A percentile compares a stretch with the other conserved stretches of the same genome.
Evolutionary conservation across 2,329 filamentous ascomycete species (phyloP).

Genomic region (Cladophialophora exuberans): DNA sequence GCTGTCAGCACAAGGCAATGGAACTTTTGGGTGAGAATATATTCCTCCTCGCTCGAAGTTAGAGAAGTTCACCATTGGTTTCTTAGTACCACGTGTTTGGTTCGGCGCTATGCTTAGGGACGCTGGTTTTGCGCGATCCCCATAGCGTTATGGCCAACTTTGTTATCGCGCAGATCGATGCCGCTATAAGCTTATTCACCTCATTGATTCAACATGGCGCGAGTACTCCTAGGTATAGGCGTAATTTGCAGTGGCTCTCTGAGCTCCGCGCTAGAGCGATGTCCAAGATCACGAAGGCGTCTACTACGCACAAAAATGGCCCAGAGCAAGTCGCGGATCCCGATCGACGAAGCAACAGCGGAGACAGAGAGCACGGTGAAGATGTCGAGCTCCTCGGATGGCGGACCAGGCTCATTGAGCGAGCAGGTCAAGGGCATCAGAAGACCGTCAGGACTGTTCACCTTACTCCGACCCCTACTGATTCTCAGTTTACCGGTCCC

Average conservation of each 20-base stretch:
- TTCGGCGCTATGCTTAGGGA: conserved; percentile 20
- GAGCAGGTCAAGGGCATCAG: conserved; percentile 10
- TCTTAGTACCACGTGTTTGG: conserved; percentile 15
- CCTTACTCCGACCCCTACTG: conserved; percentile 1
- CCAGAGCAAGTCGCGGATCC: neutral
- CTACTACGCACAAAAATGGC: neutral
- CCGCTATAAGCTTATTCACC: conserved; percentile 16
- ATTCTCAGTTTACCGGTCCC: conserved; percentile 1
- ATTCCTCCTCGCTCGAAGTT: neutral
- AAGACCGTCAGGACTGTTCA: conserved; percentile 16
- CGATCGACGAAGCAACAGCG: neutral
- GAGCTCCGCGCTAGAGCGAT: conserved; percentile 14
- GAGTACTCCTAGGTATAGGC: conserved; percentile 8
- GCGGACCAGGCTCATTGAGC: conserved; percentile 22
- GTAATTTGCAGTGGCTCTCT: conserved; percentile 16
- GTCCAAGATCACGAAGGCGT: conserved; percentile 11
- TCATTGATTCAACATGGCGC: conserved; percentile 12
- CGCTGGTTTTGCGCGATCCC: conserved; percentile 14
- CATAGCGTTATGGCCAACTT: conserved; percentile 13
- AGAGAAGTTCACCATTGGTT: neutral
- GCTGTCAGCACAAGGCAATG: conserved; percentile 16
- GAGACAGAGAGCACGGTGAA: conserved; percentile 14
- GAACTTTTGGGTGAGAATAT: conserved; percentile 10
- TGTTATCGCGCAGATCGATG: conserved; percentile 17
- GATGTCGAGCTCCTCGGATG: conserved; percentile 20